Evolutionary conservation across 805 yeast genomes (phyloP).

Genomic region (Spathaspora passalidarum): DNA sequence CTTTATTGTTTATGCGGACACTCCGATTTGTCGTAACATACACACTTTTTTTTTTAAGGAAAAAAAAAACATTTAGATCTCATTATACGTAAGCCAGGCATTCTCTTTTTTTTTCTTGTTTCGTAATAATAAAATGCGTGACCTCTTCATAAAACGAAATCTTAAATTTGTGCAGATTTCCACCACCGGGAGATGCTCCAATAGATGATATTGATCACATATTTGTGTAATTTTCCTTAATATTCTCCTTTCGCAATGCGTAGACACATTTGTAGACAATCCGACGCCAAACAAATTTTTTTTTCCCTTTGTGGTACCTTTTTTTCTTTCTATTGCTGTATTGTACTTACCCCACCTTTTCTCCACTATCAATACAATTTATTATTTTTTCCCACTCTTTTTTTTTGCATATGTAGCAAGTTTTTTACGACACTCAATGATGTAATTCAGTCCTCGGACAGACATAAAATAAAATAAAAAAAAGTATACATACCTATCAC

Average conservation of each 20-base stretch:
- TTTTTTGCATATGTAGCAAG: no score
- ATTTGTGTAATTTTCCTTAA: no score
- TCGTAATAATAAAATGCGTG: background rate
- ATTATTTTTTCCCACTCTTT: no score
- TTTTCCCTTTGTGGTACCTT: background rate
- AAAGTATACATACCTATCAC: conserved; percentile 12
- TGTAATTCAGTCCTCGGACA: background rate
- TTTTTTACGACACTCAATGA: background rate
- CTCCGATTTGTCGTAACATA: background rate
- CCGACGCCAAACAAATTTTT: background rate
- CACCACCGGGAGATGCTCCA: background rate
- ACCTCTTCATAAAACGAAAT: background rate
- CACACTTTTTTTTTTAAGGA: background rate
- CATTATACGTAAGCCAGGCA: no score
- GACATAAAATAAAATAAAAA: background rate
- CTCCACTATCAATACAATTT: background rate
- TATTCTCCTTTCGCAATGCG: no score
- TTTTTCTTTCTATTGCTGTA: background rate
- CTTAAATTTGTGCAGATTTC: background rate
- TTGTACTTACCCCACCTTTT: background rate
- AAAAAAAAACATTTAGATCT: no score
- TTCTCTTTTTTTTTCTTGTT: background rate
- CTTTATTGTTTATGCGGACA: background rate
- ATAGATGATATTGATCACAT: no score
- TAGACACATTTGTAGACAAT: no score